These are phyloP conservation scores for Dryadomyces quercivorus DNA, from an alignment of 2,329 filamentous ascomycete genomes.

Conservation along the genomic window DNA sequence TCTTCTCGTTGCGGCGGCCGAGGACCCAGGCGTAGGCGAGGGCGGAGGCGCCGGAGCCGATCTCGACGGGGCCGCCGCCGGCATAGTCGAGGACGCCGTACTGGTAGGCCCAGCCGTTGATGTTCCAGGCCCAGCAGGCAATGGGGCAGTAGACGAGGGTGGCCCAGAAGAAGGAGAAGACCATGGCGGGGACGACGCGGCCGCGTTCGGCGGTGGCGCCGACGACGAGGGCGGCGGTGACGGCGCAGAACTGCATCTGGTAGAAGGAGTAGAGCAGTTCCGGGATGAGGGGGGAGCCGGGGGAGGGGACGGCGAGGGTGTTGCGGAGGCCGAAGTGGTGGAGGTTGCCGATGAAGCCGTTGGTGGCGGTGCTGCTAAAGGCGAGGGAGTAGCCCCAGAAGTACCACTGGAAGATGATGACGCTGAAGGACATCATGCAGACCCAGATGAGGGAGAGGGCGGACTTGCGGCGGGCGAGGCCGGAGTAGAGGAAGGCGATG, in stretches of 20 bases:
- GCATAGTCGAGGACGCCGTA: conserved; percentile 95
- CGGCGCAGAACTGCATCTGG: conserved; percentile 96
- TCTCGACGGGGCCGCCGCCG: conserved; percentile 93
- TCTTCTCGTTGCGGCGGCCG: conserved; percentile 91
- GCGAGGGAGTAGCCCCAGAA: conserved; percentile 98
- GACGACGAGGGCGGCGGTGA: conserved; percentile 82
- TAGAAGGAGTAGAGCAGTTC: conserved; percentile 91
- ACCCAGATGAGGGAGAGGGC: conserved; percentile 96
- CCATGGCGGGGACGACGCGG: conserved; percentile 82
- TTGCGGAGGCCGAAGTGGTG: conserved; percentile 81
- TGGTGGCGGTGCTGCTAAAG: conserved; percentile 70
- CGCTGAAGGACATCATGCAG: conserved; percentile 83
- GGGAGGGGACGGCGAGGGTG: conserved; percentile 72
- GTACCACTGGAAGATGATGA: conserved; percentile 97
- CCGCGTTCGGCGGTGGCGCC: conserved; percentile 91
- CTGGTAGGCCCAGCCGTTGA: conserved; percentile 82
- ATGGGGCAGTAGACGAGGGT: conserved; percentile 96
- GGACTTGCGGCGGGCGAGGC: conserved; percentile 93
- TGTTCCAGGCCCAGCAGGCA: conserved; percentile 93
- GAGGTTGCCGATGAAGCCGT: conserved; percentile 85
- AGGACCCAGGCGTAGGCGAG: conserved; percentile 94
- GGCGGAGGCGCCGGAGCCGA: conserved; percentile 83
- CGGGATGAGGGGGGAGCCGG: conserved; percentile 77
- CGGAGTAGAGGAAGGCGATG: conserved; percentile 94
- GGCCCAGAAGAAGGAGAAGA: conserved; percentile 93